These are phyloP conservation scores for Abrus pulchellus DNA, from an alignment of 306 rosid genomes.

Conservation along the genomic window DNA sequence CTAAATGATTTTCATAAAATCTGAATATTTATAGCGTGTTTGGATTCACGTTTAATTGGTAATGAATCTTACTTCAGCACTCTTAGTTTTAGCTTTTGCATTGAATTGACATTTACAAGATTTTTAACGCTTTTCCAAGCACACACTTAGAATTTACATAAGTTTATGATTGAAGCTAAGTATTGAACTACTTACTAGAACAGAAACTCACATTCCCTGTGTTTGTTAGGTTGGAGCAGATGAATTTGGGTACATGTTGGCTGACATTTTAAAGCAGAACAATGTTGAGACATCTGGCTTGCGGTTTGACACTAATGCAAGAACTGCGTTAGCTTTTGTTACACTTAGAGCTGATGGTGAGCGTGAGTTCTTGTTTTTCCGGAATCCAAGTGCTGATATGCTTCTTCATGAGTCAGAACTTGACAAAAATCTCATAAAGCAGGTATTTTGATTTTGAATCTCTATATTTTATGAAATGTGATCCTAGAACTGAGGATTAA, in stretches of 20 bases:
- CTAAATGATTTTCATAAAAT: background rate
- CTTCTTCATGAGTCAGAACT: conserved; percentile 88
- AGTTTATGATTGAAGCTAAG: too few species aligned
- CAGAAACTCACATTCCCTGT: conserved; percentile 8
- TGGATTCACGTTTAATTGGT: too few species aligned
- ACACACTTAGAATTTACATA: too few species aligned
- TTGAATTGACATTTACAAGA: too few species aligned
- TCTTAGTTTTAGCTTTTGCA: too few species aligned
- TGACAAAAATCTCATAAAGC: conserved; percentile 64
- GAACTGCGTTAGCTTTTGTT: conserved; percentile 91
- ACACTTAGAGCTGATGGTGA: conserved; percentile 94
- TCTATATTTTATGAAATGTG: conserved; percentile 11
- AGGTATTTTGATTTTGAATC: conserved; percentile 54
- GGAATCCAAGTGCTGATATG: conserved; percentile 97
- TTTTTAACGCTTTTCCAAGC: too few species aligned
- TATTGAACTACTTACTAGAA: conserved; percentile 14
- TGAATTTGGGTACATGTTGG: conserved; percentile 86
- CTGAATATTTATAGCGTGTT: background rate
- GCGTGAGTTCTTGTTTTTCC: conserved; percentile 89
- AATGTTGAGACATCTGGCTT: conserved; percentile 77
- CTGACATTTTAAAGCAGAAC: conserved; percentile 75
- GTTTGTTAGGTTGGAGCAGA: conserved; percentile 85
- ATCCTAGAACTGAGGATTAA: background rate
- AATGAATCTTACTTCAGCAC: too few species aligned
- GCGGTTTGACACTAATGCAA: conserved; percentile 79